phyloP scores from a whole-genome alignment of 352 stramenopile species.

The Bremia lactucae region DNA sequence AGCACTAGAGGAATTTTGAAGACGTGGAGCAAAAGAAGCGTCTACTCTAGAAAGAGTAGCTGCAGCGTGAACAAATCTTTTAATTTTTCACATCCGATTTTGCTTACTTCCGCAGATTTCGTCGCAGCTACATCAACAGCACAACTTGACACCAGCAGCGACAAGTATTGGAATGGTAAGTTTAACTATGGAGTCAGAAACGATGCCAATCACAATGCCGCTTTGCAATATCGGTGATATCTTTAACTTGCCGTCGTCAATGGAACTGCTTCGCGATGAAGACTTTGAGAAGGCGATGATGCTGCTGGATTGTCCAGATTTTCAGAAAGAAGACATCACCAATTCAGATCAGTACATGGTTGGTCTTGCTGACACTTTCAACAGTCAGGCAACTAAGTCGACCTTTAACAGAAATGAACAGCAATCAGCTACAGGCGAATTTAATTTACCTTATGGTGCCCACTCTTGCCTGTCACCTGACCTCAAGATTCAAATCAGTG shows the following conservation, averaged over 20 bases:
- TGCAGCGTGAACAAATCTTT: no score
- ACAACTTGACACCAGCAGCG: no score
- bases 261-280: conserved; percentile 45
- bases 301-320: conserved; percentile 34
- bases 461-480: not conserved
- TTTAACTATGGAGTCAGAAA: no score
- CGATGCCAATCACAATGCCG: no score
- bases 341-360: conserved; percentile 35
- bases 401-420: conserved; percentile 5
- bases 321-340: conserved; percentile 25
- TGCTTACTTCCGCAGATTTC: no score
- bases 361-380: conserved; percentile 38
- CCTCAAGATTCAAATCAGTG: conserved; percentile 2
- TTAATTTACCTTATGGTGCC: not conserved
- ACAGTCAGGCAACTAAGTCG: conserved; percentile 15
- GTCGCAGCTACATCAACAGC: no score
- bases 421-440: not conserved
- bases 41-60: no score
- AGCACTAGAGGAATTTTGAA: no score
- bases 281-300: conserved; percentile 61
- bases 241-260: conserved; percentile 30
- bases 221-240: conserved; percentile 37
- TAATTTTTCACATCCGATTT: no score
- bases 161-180: no score
- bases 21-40: no score